phyloP scores from a whole-genome alignment of 805 yeast species.

The Sugiyamaella valdiviana region DNA sequence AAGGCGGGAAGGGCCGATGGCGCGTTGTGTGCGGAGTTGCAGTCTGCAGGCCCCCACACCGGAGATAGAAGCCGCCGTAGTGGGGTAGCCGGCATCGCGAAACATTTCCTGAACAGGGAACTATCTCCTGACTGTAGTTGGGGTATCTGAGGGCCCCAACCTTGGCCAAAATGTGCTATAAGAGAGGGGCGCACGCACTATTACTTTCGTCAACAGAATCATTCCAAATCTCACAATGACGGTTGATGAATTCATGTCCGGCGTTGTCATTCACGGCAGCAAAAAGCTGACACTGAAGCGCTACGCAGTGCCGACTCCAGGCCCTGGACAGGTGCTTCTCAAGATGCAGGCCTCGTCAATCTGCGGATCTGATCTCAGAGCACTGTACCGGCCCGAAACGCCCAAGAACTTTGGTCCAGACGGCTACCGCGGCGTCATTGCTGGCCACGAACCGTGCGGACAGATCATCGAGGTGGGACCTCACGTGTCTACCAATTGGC shows the following conservation, averaged over 20 bases:
- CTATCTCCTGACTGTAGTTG: too few species aligned
- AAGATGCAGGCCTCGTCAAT: conserved; percentile 14
- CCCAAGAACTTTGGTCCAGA: conserved; percentile 13
- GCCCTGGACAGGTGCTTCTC: conserved; percentile 14
- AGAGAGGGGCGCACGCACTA: too few species aligned
- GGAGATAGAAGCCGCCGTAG: too few species aligned
- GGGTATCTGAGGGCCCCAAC: too few species aligned
- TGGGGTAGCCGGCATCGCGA: too few species aligned
- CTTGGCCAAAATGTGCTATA: too few species aligned
- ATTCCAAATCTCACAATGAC: neutral
- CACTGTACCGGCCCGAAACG: conserved; percentile 10
- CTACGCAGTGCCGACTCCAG: conserved; percentile 10
- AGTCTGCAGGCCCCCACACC: too few species aligned
- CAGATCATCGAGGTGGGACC: conserved; percentile 12
- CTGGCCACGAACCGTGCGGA: conserved; percentile 16
- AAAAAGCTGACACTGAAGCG: conserved; percentile 6
- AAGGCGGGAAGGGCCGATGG: too few species aligned
- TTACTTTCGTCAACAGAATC: neutral
- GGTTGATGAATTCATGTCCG: conserved; percentile 6
- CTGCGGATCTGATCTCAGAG: conserved; percentile 14
- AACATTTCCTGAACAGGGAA: too few species aligned
- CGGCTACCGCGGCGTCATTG: conserved; percentile 14
- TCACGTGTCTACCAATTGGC: conserved; percentile 10
- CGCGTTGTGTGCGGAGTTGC: too few species aligned
- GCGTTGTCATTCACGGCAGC: conserved; percentile 11